phyloP scores from a whole-genome alignment of 768 basidiomycete species.

The Macrolepiota dolichaula region DNA sequence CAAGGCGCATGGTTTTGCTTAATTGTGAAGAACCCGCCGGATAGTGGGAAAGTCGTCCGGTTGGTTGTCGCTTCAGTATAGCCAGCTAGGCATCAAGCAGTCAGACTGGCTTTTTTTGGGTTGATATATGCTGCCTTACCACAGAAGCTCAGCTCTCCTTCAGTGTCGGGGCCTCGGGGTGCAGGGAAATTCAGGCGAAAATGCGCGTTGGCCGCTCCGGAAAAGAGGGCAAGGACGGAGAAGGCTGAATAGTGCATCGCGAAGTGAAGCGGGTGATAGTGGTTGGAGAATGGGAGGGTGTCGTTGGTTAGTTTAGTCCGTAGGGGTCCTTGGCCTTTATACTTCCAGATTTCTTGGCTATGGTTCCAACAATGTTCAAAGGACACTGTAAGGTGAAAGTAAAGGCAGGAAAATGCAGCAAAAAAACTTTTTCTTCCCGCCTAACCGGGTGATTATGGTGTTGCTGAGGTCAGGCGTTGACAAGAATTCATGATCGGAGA shows the following conservation, averaged over 20 bases:
- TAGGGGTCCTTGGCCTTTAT: background rate
- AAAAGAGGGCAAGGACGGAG: slow-evolving; percentile 19
- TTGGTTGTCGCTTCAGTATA: slow-evolving; percentile 50
- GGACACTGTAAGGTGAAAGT: background rate
- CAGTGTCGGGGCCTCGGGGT: slow-evolving; percentile 68
- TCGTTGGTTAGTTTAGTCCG: background rate
- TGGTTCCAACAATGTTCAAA: background rate
- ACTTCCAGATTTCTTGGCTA: background rate
- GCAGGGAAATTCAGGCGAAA: slow-evolving; percentile 71
- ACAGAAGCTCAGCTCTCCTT: slow-evolving; percentile 56
- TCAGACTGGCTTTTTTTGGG: background rate
- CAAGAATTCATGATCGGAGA: background rate
- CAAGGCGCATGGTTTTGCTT: slow-evolving; percentile 55
- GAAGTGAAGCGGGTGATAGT: background rate
- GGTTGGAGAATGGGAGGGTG: background rate
- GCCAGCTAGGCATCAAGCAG: slow-evolving; percentile 43
- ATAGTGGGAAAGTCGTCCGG: slow-evolving; percentile 67
- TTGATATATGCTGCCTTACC: slow-evolving; percentile 31
- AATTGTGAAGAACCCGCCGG: slow-evolving; percentile 54
- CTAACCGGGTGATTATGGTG: background rate
- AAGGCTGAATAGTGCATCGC: slow-evolving; percentile 7
- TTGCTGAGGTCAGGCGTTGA: too few relatives aligned
- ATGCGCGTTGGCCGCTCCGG: slow-evolving; percentile 55
- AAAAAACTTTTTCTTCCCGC: slow-evolving; percentile 10
- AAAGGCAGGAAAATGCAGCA: background rate